Base-by-base conservation (phyloP, 768 basidiomycete genomes). In the Dentipellis sp. region DNA sequence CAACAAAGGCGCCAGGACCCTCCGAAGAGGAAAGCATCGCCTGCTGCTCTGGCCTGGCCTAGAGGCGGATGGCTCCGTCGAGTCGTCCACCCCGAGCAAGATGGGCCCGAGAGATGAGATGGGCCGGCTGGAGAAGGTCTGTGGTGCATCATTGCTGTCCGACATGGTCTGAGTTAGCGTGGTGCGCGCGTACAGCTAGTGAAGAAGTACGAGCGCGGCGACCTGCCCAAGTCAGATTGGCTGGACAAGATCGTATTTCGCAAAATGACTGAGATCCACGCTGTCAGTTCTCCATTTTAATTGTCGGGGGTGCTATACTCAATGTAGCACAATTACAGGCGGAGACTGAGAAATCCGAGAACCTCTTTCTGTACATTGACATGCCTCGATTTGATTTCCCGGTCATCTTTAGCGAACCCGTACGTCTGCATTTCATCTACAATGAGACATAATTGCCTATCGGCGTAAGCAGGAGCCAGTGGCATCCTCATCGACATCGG, bases 301-400 rank as follows among this genome's bases (percentile, higher is more conserved):
- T 40, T 21, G n/a, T 45, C 39, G 16, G 53, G 35, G 47, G 56
- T 23, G 16, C 48, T 54, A 35, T 56, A 16, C 34, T 35, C 6
- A 21, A 3, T 3, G 29, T 6, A 29, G 29, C 29, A 29, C 29
- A 6, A 29, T 35, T 23, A 0, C 60, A 97, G 92, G 84, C 85
- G 6, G 94, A 97, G 70, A 84, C 92, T 0, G 84, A 84, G 61
- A 94, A 93, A 68, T 95, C 94, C 0, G 84, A 94, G 57, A 90
- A 92, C 63, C 75, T 98, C n/a, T 98, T 91, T 68, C 79, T 98
- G 10, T 98, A 98, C 69, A 85, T 98, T 46, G 97, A 98, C 72
- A 68, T 98, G 22, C 97, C 94, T 1, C 82, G 92, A 37, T 99
- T 98, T 66, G 95, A 98, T 67, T 97, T 97, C 66, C 97, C 97